Conservation (phyloP, 352 stramenopile species). For the Phytophthora podocarpi region DNA sequence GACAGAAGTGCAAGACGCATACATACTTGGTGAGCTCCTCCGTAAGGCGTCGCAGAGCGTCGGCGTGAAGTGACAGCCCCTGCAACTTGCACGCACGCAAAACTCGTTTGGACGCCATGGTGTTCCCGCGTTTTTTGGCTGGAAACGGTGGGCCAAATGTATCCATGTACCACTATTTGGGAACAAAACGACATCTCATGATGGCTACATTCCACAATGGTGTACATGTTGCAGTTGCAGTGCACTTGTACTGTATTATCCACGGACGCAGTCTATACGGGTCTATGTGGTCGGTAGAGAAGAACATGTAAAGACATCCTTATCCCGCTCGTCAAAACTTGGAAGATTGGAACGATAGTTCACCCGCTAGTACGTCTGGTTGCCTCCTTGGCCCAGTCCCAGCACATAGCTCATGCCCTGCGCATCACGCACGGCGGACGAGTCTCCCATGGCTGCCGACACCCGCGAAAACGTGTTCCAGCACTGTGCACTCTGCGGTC, state of each 20-base stretch:
- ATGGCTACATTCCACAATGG: constrained; percentile 15
- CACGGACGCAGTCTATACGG: constrained; percentile 26
- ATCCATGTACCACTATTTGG: constrained; percentile 15
- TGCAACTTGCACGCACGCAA: constrained; percentile 87
- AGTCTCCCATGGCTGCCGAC: constrained; percentile 69
- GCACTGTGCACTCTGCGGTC: constrained; percentile 80
- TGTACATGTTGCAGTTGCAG: constrained; percentile 15
- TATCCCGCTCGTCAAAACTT: constrained; percentile 14
- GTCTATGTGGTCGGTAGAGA: background rate
- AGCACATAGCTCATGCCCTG: constrained; percentile 91
- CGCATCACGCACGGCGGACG: constrained; percentile 78
- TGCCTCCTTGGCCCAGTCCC: constrained; percentile 76
- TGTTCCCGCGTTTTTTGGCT: constrained; percentile 27
- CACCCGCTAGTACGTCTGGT: constrained; percentile 65
- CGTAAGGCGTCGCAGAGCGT: constrained; percentile 67
- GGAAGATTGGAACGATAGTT: constrained; percentile 6
- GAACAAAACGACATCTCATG: constrained; percentile 12
- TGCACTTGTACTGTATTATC: constrained; percentile 26
- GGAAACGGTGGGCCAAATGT: constrained; percentile 10
- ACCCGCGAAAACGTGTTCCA: constrained; percentile 82
- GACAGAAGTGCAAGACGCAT: constrained; percentile 3
- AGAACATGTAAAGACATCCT: background rate
- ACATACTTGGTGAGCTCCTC: constrained; percentile 70
- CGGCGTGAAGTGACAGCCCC: constrained; percentile 76
- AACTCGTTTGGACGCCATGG: constrained; percentile 79